Base-by-base conservation (phyloP, 495 filamentous ascomycete genomes). In the Trichocladium antarcticum region DNA sequence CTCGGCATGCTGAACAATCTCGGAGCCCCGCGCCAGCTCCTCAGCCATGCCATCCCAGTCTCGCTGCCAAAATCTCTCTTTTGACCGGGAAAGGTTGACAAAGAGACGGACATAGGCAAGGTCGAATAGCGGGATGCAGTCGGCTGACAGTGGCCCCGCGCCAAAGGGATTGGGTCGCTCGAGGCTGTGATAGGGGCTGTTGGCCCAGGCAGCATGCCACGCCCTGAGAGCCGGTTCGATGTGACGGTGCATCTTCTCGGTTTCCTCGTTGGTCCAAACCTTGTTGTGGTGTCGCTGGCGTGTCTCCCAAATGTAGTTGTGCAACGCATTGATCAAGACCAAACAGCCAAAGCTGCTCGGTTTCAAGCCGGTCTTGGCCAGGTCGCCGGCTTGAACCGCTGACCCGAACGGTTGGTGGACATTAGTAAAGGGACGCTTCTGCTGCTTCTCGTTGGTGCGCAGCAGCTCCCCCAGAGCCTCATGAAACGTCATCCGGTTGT, bases 281-380 rank as follows among this genome's bases (percentile, higher is more conserved):
- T 88, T 81, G 49, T 85, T 89, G 59, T 89, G 82, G 57, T 96
- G 90, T 31, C 88, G 73, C 63, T 95, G 89, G 34, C 92, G 78
- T 1, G 89, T 95, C 67, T 97, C 90, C 92, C 92, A 97, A 37
- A 97, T 95, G 64, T 96, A 96, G 53, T 95, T 95, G 66, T 98
- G 92, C 21, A 98, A 70, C 1, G 92, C 90, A 64, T 95, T 93
- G 61, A 98, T 97, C 44, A 98, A 72, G 10, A 95, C 77, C 14
- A 96, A 70, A 66, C 92, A 97, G 17, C 92, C 92, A 58, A 95
- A 95, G 6, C 89, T 92, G 65, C 92, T 97, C 2, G 89, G 89
- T 51, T 80, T 82, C 47, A 94, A 69, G 41, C 89, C 78, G 46
- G 74, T 79, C 57, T 76, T 75, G 17, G 77, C 69, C 2, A 80